Evolutionary conservation across 768 basidiomycete species (phyloP), one percentile per base, ranked within the genome.

Genomic region (Amanita pseudoporphyria): DNA sequence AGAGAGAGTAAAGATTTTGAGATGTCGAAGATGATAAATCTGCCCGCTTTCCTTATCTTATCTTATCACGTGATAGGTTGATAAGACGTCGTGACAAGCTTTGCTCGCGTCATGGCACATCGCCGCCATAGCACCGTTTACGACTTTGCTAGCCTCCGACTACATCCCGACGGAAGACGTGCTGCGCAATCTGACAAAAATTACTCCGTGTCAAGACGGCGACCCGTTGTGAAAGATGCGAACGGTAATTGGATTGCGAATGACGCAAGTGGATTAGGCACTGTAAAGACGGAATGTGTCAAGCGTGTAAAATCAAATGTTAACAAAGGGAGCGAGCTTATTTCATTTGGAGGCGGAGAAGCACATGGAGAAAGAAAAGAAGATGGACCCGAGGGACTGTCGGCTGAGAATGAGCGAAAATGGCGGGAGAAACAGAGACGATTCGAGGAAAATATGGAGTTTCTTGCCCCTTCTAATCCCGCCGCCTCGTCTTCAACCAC

Each of bases 191-290:
- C 63, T 62, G 26, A 66, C 69, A 14, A 63, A 56, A 51, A 51
- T 32, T 40, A 33, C 14, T 12, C 6, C 14, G 4, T 22, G 3
- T 28, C 22, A 7, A 19, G 12, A 10, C 13, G 42, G n/a, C 33
- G 13, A 26, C 12, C 7, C 26, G 24, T 41, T 12, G 62, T 72
- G 3, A 66, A 68, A 45, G 76, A 79, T 60, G 49, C 66, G 2
- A 70, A 75, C 41, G 79, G 77, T 10, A 81, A 82, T 52, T 84
- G 81, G 79, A 73, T 83, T 18, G 84, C 84, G 9, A 66, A 60
- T 30, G 82, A 86, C 57, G 84, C 83, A 2, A 82, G 75, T 14
- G 83, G 84, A 1, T 60, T 63, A 28, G 63, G 59, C 6, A 68
- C 57, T 3, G 68, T 77, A 57, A 67, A 18, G 21, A 39, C 14